These are phyloP conservation scores for Penicillium silybi DNA, from an alignment of 495 filamentous ascomycete genomes.

Conservation along the genomic window DNA sequence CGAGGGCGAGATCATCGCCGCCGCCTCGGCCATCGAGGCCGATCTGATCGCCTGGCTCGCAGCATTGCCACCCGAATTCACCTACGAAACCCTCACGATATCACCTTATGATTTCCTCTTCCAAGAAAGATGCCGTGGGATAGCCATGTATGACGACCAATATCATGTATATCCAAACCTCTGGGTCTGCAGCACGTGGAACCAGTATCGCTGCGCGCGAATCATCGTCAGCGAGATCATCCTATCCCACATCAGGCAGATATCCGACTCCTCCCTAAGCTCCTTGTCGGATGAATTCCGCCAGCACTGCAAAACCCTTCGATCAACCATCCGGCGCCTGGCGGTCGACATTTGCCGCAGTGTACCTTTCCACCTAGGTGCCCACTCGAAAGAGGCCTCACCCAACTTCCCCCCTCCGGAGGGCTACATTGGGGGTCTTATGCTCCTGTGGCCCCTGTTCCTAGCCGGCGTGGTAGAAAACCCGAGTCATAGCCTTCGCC, in stretches of 20 bases:
- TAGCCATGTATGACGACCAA: constrained; percentile 44
- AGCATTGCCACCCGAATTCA: constrained; percentile 35
- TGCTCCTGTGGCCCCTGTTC: constrained; percentile 49
- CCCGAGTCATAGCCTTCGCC: constrained; percentile 28
- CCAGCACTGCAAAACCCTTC: constrained; percentile 30
- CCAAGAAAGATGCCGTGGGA: constrained; percentile 22
- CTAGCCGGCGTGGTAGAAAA: constrained; percentile 37
- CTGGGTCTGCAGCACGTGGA: constrained; percentile 57
- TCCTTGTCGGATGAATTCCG: constrained; percentile 29
- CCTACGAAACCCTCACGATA: constrained; percentile 26
- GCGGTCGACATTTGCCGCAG: constrained; percentile 45
- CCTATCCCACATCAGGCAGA: constrained; percentile 17
- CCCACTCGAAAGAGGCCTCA: constrained; percentile 2
- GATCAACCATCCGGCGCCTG: constrained; percentile 31
- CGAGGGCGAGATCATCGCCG: constrained; percentile 40
- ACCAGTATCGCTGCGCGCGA: constrained; percentile 59
- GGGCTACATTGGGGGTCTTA: constrained; percentile 37
- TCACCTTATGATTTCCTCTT: constrained; percentile 21
- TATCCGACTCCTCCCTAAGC: constrained; percentile 11
- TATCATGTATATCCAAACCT: constrained; percentile 59
- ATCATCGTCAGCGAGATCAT: constrained; percentile 56
- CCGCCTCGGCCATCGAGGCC: constrained; percentile 47
- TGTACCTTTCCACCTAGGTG: constrained; percentile 40
- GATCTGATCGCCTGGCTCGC: constrained; percentile 44
- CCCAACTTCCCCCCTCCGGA: constrained; percentile 16